phyloP scores from a whole-genome alignment of 805 yeast species.

The Teunomyces lycoperdinae region DNA sequence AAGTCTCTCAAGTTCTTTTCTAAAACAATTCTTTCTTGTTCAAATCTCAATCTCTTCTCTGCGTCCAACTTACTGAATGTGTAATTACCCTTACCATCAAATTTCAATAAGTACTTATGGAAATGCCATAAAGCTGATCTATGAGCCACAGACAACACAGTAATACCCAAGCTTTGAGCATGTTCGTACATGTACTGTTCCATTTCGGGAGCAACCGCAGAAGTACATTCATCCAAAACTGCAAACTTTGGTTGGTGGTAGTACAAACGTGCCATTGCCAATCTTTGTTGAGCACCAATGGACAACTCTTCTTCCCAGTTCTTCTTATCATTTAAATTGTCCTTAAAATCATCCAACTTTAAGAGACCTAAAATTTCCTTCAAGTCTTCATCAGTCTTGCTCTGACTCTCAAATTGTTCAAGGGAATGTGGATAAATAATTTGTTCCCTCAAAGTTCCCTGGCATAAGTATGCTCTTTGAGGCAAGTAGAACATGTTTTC shows the following conservation, averaged over 20 bases:
- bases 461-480: conserved; percentile 83
- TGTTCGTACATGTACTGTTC: conserved; percentile 85
- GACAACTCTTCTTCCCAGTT: conserved; percentile 90
- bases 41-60: conserved; percentile 64
- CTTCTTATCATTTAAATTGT: conserved; percentile 48
- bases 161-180: conserved; percentile 76
- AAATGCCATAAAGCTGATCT: conserved; percentile 91
- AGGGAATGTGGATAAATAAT: conserved; percentile 81
- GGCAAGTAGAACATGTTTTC: conserved; percentile 83
- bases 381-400: conserved; percentile 48
- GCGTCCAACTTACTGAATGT: conserved; percentile 65
- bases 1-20: conserved; percentile 72
- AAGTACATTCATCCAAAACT: conserved; percentile 92
- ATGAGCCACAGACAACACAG: conserved; percentile 87
- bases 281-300: conserved; percentile 87
- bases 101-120: conserved; percentile 77
- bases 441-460: conserved; percentile 81
- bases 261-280: conserved; percentile 90
- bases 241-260: conserved; percentile 93
- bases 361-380: conserved; percentile 53
- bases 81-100: conserved; percentile 80
- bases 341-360: conserved; percentile 54
- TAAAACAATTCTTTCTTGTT: conserved; percentile 70
- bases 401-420: conserved; percentile 47
- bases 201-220: conserved; percentile 87